A percentile compares a stretch with the other conserved stretches of the same genome.
Conservation (phyloP, 2,329 filamentous ascomycete species). For the Endoconidiophora polonica region DNA sequence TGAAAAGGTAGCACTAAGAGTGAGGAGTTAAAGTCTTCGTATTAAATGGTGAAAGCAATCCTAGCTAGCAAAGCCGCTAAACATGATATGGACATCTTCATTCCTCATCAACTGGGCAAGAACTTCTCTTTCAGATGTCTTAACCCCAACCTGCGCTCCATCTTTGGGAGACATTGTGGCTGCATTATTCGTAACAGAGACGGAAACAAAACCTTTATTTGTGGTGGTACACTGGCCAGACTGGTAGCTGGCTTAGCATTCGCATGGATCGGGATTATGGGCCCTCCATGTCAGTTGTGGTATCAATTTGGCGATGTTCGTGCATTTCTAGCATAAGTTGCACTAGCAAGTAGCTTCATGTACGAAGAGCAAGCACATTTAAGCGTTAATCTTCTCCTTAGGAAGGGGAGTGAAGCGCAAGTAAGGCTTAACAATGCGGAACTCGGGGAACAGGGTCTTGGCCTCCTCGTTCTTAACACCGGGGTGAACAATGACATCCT, state of each 20-base stretch:
- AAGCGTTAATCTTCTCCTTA: slow-evolving; percentile 31
- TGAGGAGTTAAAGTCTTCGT: no score
- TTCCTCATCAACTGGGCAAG: no score
- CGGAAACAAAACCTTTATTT: not conserved
- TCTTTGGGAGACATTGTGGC: not conserved
- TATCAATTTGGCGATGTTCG: not conserved
- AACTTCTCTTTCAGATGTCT: not conserved
- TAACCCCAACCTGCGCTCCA: not conserved
- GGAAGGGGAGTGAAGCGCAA: slow-evolving; percentile 54
- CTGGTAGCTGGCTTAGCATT: slow-evolving; percentile 2
- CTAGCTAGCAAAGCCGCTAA: no score
- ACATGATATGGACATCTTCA: no score
- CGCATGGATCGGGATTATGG: not conserved
- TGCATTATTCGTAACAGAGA: not conserved
- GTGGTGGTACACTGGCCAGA: not conserved
- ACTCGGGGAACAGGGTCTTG: slow-evolving; percentile 70
- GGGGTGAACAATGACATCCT: slow-evolving; percentile 86
- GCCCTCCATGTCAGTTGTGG: not conserved
- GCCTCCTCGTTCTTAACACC: slow-evolving; percentile 70
- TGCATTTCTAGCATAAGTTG: not conserved
- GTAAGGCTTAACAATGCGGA: slow-evolving; percentile 53
- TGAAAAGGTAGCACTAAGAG: no score
- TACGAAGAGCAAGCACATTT: slow-evolving; percentile 5
- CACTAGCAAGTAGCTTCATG: not conserved
- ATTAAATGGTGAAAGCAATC: no score